Percentiles rank a stretch among this genome's conserved stretches.
Conservation (phyloP, 345 rosid genomes). For the Passiflora organensis region DNA sequence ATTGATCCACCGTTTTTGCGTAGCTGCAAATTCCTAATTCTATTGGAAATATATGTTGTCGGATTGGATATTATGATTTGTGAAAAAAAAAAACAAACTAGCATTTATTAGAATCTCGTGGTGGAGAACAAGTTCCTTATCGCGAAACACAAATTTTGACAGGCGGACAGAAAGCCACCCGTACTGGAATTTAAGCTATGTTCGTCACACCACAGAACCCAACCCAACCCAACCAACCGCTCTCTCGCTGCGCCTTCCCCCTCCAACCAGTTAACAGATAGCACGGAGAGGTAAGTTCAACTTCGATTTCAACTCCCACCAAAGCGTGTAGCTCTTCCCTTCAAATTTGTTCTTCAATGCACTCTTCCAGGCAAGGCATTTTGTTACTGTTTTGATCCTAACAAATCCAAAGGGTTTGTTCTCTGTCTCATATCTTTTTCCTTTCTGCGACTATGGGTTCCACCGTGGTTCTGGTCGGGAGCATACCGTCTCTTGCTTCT, state of each 20-base stretch:
- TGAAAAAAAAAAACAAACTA: no score
- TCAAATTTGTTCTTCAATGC: no score
- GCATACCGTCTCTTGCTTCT: conserved; percentile 76
- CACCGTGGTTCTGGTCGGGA: conserved; percentile 68
- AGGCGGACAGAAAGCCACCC: conserved; percentile 72
- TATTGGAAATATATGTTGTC: no score
- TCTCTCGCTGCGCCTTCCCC: conserved; percentile 13
- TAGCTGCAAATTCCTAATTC: no score
- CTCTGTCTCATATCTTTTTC: background rate
- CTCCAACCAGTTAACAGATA: background rate
- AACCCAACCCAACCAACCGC: conserved; percentile 18
- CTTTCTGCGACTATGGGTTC: conserved; percentile 28
- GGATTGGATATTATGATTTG: no score
- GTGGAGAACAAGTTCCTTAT: no score
- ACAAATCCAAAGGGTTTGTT: no score
- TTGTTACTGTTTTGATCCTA: no score
- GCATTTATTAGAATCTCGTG: no score
- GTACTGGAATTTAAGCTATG: conserved; percentile 1
- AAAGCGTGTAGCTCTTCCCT: no score
- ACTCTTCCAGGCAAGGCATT: no score
- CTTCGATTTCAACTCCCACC: background rate
- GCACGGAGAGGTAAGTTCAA: conserved; percentile 8
- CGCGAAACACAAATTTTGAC: conserved; percentile 31
- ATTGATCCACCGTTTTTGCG: no score
- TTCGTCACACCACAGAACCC: background rate